Evolutionary conservation across 345 rosid genomes (phyloP).

Genomic region (Cardamine occulta): DNA sequence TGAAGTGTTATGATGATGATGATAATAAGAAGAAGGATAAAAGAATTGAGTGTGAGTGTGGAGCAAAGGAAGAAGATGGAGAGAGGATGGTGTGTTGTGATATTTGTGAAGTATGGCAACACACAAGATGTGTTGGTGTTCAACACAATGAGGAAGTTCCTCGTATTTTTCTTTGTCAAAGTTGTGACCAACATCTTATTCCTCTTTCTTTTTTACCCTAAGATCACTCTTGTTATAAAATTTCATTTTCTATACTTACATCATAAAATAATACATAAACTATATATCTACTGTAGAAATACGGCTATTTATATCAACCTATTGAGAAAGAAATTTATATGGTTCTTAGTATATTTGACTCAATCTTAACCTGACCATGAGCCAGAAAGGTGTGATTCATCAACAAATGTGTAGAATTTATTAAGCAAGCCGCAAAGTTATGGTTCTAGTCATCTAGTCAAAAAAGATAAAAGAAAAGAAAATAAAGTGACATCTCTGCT

Average conservation of each 20-base stretch:
- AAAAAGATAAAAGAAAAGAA: background rate
- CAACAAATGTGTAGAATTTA: background rate
- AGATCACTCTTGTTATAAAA: background rate
- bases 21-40: slow-evolving; percentile 28
- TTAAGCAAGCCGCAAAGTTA: background rate
- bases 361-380: background rate
- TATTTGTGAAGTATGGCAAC: slow-evolving; percentile 92
- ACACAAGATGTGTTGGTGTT: slow-evolving; percentile 73
- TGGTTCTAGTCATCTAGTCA: background rate
- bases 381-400: background rate
- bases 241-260: background rate
- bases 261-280: background rate
- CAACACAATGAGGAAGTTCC: slow-evolving; percentile 72
- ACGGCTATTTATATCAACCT: background rate
- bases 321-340: background rate
- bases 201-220: slow-evolving; percentile 62
- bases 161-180: slow-evolving; percentile 75
- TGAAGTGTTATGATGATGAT: slow-evolving; percentile 42
- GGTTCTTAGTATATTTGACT: background rate
- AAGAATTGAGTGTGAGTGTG: slow-evolving; percentile 66
- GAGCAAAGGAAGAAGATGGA: slow-evolving; percentile 78
- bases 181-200: slow-evolving; percentile 76
- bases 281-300: background rate
- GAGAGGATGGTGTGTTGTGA: slow-evolving; percentile 85
- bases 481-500: background rate